Base-by-base conservation (phyloP, 371 early-diverging fungal species). In the Mucor indicus region DNA sequence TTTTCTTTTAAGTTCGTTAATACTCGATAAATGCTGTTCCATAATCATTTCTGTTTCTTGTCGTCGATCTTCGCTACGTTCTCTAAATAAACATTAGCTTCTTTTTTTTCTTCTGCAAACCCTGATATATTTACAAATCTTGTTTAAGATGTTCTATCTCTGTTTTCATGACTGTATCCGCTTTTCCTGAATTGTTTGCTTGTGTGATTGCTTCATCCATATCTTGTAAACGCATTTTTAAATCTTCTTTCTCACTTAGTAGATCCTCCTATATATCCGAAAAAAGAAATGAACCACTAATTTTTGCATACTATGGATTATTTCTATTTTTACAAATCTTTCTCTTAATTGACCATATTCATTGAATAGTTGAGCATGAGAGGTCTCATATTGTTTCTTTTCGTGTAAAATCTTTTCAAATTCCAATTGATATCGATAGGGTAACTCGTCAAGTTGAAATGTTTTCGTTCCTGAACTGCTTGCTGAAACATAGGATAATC, bases 91-190 rank as follows among this genome's bases (percentile, higher is more conserved):
- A 25, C 25, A 39, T 47, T 6, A 27, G 20, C 22, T 1, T 11
- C 6, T 20, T 2, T 1, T 19, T 0, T 19, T 32, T 10, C 21
- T 20, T 8, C 20, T 31, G n/a, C 10, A 29, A 27, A 11, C 17
- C 13, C 15, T n/a, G n/a, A 15, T 22, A 21, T 8, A 69, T 82
- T 59, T 78, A 86, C 86, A 95, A 60, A 38, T 93, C 90, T 46
- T 83, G 82, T 50, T 89, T 90, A 58, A 96, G 68, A 46, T 84
- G 84, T 30, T 92, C 92, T 40, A 94, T 91, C 67, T 96, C 96
- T n/a, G 90, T 79, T 19, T 81, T 78, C 77, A 93, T 79, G 24
- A 95, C 60, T 50, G 85, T 86, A 41, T 96, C 95, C 2, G 86
- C 78, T 56, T 88, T 89, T 12, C 92, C 93, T 22, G 85, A 81